phyloP scores from a whole-genome alignment of 1,284 basidiomycete genomes.

The Phellopilus nigrolimitatus region DNA sequence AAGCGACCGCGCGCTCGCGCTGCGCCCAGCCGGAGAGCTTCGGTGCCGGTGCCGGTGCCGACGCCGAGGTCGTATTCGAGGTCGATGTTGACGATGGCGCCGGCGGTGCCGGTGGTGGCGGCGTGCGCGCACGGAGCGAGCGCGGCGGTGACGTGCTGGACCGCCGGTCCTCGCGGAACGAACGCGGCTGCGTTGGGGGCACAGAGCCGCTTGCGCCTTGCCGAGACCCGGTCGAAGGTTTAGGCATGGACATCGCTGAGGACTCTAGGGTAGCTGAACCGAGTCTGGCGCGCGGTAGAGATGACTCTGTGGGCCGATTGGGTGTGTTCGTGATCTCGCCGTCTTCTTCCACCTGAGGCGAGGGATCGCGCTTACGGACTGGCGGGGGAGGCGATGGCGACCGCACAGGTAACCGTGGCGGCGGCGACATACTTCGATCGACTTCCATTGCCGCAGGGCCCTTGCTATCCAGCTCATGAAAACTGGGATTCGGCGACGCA shows the following conservation, averaged over 20 bases:
- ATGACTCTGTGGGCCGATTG: background rate
- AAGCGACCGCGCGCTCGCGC: background rate
- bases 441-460: conserved; percentile 2
- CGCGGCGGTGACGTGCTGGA: conserved; percentile 13
- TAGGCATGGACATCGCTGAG: background rate
- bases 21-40: background rate
- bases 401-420: no score
- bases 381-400: conserved; percentile 7
- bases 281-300: background rate
- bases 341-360: conserved; percentile 52
- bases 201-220: conserved; percentile 37
- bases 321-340: conserved; percentile 44
- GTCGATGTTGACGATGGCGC: no score
- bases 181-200: conserved; percentile 45
- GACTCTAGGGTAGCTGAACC: background rate
- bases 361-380: no score
- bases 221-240: background rate
- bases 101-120: no score
- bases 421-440: no score
- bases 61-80: no score
- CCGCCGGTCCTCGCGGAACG: conserved; percentile 33
- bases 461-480: conserved; percentile 9
- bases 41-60: conserved; percentile 25
- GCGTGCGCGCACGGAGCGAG: background rate
- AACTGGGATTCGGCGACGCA: no score